phyloP scores from a whole-genome alignment of 176 grass and related monocot genomes.

The Panicum miliaceum region DNA sequence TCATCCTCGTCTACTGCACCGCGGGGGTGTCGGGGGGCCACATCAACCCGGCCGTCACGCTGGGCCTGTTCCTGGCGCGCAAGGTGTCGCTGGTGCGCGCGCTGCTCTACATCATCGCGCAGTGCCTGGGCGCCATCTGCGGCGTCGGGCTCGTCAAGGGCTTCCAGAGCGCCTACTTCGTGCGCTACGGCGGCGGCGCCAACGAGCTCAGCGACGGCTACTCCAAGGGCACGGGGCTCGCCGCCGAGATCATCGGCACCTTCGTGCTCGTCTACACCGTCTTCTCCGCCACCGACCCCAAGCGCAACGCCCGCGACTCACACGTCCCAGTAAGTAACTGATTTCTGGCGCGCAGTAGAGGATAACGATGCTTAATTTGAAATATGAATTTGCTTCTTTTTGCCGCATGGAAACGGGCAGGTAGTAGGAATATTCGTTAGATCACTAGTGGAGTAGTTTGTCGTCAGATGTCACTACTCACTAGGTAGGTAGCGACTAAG shows the following conservation, averaged over 20 bases:
- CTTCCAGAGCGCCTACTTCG: constrained; percentile 78
- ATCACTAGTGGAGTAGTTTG: not conserved
- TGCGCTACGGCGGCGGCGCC: constrained; percentile 80
- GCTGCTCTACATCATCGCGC: constrained; percentile 84
- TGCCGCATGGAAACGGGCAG: not conserved
- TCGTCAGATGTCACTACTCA: not conserved
- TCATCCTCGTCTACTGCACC: constrained; percentile 98
- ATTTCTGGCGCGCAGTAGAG: not conserved
- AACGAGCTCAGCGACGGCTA: constrained; percentile 73
- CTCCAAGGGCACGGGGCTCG: constrained; percentile 75
- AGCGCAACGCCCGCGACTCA: constrained; percentile 86
- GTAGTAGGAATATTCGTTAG: not conserved
- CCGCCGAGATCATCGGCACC: constrained; percentile 92
- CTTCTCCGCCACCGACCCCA: constrained; percentile 92
- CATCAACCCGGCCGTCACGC: constrained; percentile 96
- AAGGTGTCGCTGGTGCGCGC: constrained; percentile 90
- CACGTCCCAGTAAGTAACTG: constrained; percentile 75
- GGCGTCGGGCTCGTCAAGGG: constrained; percentile 90
- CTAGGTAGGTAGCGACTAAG: not conserved
- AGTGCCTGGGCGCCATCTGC: constrained; percentile 91
- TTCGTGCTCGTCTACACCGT: constrained; percentile 99
- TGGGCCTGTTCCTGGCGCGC: constrained; percentile 85
- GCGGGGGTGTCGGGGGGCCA: constrained; percentile 87
- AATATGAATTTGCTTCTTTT: not conserved
- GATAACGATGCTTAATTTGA: not conserved